phyloP scores from a whole-genome alignment of 768 basidiomycete genomes.

The Goffeauzyma gilvescens region DNA sequence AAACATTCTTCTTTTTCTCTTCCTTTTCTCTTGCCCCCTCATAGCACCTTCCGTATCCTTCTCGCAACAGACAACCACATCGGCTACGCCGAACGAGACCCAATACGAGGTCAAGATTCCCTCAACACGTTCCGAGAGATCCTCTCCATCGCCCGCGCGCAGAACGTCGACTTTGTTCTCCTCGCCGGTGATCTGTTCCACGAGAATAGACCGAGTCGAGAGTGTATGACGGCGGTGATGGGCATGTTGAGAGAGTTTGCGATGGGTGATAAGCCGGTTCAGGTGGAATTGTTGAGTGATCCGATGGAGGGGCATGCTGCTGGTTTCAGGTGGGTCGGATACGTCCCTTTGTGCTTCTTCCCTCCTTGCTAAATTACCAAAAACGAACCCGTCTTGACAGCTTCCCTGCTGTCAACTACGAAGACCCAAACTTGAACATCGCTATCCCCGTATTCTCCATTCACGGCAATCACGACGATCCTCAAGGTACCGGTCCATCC shows the following conservation, averaged over 20 bases:
- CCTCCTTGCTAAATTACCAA: neutral
- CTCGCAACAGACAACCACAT: slow-evolving; percentile 93
- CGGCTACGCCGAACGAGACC: slow-evolving; percentile 84
- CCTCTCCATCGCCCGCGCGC: slow-evolving; percentile 67
- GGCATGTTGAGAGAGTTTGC: slow-evolving; percentile 80
- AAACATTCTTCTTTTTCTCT: neutral
- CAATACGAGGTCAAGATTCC: slow-evolving; percentile 80
- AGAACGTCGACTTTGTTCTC: slow-evolving; percentile 60
- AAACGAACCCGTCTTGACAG: slow-evolving; percentile 33
- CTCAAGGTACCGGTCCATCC: slow-evolving; percentile 83
- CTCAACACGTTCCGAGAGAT: slow-evolving; percentile 92
- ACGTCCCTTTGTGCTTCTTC: neutral
- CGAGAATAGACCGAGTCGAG: slow-evolving; percentile 84
- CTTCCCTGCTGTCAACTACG: slow-evolving; percentile 91
- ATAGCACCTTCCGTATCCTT: slow-evolving; percentile 42
- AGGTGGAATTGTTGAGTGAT: slow-evolving; percentile 65
- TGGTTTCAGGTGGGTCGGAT: slow-evolving; percentile 52
- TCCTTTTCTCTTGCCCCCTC: neutral
- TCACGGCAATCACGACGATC: slow-evolving; percentile 98
- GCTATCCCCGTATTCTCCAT: slow-evolving; percentile 96
- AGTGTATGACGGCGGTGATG: slow-evolving; percentile 71
- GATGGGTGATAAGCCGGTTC: slow-evolving; percentile 68
- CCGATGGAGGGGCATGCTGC: slow-evolving; percentile 73
- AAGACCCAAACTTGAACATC: slow-evolving; percentile 87
- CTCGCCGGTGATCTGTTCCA: slow-evolving; percentile 94